phyloP scores from a whole-genome alignment of 148 eudicot genomes.

The Nepenthes gracilis region DNA sequence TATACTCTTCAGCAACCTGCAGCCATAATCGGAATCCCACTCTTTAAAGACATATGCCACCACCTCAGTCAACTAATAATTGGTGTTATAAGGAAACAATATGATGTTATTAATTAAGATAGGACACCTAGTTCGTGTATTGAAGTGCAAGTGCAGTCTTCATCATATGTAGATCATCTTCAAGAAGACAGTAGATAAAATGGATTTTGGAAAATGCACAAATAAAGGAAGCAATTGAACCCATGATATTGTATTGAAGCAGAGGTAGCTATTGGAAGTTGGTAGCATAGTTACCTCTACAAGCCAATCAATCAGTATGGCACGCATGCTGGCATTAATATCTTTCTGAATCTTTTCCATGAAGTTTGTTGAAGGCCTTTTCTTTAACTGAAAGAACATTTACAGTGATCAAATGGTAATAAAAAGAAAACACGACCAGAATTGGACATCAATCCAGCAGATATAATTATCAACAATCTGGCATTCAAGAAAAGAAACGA shows the following conservation, averaged over 20 bases:
- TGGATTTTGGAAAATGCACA: no score
- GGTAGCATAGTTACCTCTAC: slow-evolving; percentile 56
- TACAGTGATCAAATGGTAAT: no score
- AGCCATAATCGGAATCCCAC: slow-evolving; percentile 1
- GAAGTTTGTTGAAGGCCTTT: slow-evolving; percentile 65
- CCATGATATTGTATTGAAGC: background rate
- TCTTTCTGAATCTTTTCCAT: slow-evolving; percentile 88
- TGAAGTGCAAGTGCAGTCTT: no score
- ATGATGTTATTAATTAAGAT: no score
- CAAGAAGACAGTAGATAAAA: no score
- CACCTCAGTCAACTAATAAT: background rate
- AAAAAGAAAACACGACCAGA: no score
- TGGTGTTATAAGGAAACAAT: background rate
- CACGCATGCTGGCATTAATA: slow-evolving; percentile 89
- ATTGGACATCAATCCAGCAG: no score
- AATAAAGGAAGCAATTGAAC: no score
- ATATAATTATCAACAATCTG: no score
- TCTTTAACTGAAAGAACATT: slow-evolving; percentile 39
- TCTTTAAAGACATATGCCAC: background rate
- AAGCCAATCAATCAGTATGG: slow-evolving; percentile 91
- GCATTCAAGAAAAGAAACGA: no score
- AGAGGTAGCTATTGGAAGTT: background rate
- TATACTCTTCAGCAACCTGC: slow-evolving; percentile 92
- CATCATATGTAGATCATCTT: no score
- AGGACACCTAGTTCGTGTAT: no score